Evolutionary conservation across 768 basidiomycete species (phyloP), one percentile per base, ranked within the genome.

Genomic region (Nevesoporus exiguus): DNA sequence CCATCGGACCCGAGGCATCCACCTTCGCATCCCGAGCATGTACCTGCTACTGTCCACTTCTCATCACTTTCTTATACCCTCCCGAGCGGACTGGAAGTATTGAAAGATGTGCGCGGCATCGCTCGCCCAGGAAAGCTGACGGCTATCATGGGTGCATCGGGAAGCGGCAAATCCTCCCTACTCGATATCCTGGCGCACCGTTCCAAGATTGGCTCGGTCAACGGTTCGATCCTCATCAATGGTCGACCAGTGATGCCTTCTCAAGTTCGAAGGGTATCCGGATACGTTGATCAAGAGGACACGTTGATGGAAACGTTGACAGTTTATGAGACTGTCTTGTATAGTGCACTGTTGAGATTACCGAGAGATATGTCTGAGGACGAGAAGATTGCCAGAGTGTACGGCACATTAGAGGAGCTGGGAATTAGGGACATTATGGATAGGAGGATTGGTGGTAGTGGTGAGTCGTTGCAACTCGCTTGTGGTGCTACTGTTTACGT

Each of bases 211-310:
- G 97, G 97, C 0, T 53, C 63, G 2, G 88, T 95, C 7, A 47
- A 48, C 33, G 95, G 95, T 3, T 78, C 78, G 27, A 87, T 86
- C 34, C 80, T 92, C 19, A 85, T 98, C 48, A 98, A 98, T 64
- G 95, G 96, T 0, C 78, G 91, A 3, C 79, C 80, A 55, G 86
- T 96, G 24, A 75, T 76, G 41, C 78, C 91, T 68, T 72, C 77
- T 24, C 82, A 88, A 66, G 97, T 92, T 76, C 86, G 84, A 68
- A 82, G 84, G 33, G 88, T 98, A 6, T 84, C 88, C 59, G 97
- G 97, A 29, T 99, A 90, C 60, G 97, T 99, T 41, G 96, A 99
- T 67, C 97, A 99, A 71, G 97, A 98, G 70, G 97, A 99, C 69
- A 97, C 93, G 10, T 73, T 99, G 58, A 96, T 99, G 90, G 83